A percentile compares a stretch with the other conserved stretches of the same genome.
These are phyloP conservation scores for Aspergillus leporis DNA, from an alignment of 495 filamentous ascomycete genomes.

Conservation along the genomic window DNA sequence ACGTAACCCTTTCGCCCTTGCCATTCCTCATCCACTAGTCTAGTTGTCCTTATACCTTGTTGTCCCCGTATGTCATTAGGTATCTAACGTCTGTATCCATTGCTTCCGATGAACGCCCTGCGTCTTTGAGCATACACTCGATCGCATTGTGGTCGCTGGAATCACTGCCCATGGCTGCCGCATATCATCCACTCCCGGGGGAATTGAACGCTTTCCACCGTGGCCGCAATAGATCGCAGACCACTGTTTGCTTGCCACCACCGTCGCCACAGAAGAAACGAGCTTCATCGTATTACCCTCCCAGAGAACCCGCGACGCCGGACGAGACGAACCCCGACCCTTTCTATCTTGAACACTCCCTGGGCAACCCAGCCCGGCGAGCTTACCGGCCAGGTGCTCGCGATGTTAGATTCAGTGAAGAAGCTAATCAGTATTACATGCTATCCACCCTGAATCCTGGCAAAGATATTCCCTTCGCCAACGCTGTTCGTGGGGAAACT, in stretches of 20 bases:
- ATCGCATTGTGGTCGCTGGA: slow-evolving; percentile 14
- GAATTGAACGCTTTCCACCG: slow-evolving; percentile 36
- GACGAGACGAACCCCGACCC: slow-evolving; percentile 47
- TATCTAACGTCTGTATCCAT: slow-evolving; percentile 8
- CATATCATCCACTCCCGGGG: slow-evolving; percentile 34
- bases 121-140: slow-evolving; percentile 4
- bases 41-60: slow-evolving; percentile 13
- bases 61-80: slow-evolving; percentile 2
- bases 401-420: slow-evolving; percentile 38
- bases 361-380: slow-evolving; percentile 33
- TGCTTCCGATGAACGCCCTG: slow-evolving; percentile 17
- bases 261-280: slow-evolving; percentile 34
- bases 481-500: slow-evolving; percentile 17
- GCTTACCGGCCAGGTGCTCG: slow-evolving; percentile 29
- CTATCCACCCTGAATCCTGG: slow-evolving; percentile 30
- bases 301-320: slow-evolving; percentile 27
- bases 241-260: slow-evolving; percentile 34
- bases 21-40: slow-evolving; percentile 15
- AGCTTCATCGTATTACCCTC: slow-evolving; percentile 39
- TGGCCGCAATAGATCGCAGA: slow-evolving; percentile 39
- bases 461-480: slow-evolving; percentile 18
- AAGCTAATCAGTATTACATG: slow-evolving; percentile 38
- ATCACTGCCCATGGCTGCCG: slow-evolving; percentile 47
- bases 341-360: slow-evolving; percentile 47
- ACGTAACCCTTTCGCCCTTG: slow-evolving; percentile 40